These are phyloP conservation scores for Acanthamoeba sp. DNA, from an alignment of 208 protist genomes.

Conservation along the genomic window DNA sequence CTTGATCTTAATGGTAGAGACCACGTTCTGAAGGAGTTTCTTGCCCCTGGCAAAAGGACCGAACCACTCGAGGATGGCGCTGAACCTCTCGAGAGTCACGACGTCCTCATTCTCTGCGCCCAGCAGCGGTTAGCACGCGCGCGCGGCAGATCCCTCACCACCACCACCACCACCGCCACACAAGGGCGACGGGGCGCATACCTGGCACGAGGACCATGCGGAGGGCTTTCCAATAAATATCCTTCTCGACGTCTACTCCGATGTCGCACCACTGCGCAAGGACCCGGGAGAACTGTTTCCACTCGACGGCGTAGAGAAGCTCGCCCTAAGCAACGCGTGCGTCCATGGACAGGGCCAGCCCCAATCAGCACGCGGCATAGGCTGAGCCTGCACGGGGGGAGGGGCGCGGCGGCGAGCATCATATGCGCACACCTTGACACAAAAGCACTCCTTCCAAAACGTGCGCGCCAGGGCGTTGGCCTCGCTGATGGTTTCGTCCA, in stretches of 20 bases:
- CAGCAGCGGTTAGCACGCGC: neutral
- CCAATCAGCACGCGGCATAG: too few species aligned
- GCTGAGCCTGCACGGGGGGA: too few species aligned
- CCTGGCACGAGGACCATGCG: slow-evolving; percentile 8
- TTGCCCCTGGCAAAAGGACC: slow-evolving; percentile 38
- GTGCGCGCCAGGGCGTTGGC: neutral
- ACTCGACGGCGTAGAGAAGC: neutral
- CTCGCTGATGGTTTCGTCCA: slow-evolving; percentile 30
- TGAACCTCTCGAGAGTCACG: slow-evolving; percentile 41
- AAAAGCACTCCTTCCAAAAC: slow-evolving; percentile 64
- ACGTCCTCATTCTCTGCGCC: neutral
- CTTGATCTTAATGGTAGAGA: neutral
- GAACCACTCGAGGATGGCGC: slow-evolving; percentile 35
- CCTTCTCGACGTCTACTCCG: neutral
- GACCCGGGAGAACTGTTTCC: neutral
- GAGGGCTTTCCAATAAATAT: neutral
- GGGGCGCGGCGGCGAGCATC: too few species aligned
- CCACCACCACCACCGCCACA: too few species aligned
- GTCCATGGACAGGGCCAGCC: too few species aligned
- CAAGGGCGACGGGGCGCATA: neutral
- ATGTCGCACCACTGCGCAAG: neutral
- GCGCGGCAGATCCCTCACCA: too few species aligned
- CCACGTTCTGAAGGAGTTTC: neutral
- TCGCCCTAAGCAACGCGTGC: neutral
- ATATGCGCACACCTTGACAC: neutral